phyloP scores from a whole-genome alignment of 345 rosid species.

The Heritiera littoralis region DNA sequence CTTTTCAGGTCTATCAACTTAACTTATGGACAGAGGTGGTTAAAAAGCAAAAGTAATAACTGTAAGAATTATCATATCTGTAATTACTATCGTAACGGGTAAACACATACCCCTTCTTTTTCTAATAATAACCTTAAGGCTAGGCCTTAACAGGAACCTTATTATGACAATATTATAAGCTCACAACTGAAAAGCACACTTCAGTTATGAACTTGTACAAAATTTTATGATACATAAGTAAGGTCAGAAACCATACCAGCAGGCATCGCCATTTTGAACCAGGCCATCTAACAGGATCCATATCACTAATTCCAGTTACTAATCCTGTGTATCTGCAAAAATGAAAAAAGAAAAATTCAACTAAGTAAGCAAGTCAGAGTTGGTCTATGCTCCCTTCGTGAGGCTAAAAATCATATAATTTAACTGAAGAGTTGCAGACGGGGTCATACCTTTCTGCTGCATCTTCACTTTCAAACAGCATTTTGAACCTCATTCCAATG shows the following conservation, averaged over 20 bases:
- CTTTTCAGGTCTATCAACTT: not conserved
- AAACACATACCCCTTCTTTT: not conserved
- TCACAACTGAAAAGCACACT: not conserved
- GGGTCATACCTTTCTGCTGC: slow-evolving; percentile 75
- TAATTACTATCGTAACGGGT: not conserved
- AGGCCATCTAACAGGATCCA: slow-evolving; percentile 92
- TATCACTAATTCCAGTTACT: slow-evolving; percentile 73
- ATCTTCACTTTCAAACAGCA: slow-evolving; percentile 87
- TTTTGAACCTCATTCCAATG: slow-evolving; percentile 88
- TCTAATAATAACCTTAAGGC: not conserved
- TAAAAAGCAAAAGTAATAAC: not conserved
- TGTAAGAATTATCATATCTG: not conserved
- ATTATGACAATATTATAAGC: not conserved
- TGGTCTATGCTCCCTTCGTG: not conserved
- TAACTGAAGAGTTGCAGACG: not conserved
- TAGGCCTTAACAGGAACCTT: not conserved
- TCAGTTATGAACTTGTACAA: not conserved
- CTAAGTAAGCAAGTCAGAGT: not conserved
- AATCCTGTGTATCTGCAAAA: slow-evolving; percentile 69
- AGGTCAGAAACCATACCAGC: slow-evolving; percentile 42
- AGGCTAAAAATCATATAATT: not conserved
- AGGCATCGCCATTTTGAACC: slow-evolving; percentile 97
- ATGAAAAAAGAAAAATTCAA: slow-evolving; percentile 30
- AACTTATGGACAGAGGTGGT: not conserved
- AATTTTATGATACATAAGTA: not conserved